Conservation (phyloP, 108 stramenopile genomes). For the Skeletonema marinoi region DNA sequence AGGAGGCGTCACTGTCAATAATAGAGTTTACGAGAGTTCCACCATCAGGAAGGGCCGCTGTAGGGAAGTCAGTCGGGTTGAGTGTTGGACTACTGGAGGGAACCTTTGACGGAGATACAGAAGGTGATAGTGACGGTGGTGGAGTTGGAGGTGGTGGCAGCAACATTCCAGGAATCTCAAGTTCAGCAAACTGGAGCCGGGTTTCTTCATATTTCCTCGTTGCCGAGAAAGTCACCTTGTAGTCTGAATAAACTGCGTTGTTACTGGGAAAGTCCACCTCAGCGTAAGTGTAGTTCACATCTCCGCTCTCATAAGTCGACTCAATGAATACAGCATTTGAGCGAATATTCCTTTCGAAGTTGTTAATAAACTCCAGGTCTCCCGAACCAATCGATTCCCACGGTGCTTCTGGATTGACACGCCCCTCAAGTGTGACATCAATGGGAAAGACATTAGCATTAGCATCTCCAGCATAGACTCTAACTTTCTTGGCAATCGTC, state of each 20-base stretch:
- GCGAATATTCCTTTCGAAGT: background rate
- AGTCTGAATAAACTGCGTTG: slow-evolving; percentile 18
- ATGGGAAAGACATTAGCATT: too few species aligned
- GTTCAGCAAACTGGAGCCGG: background rate
- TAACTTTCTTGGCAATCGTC: slow-evolving; percentile 5
- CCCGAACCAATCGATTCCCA: slow-evolving; percentile 1
- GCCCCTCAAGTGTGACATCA: background rate
- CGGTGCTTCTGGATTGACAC: background rate
- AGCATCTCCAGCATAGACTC: background rate
- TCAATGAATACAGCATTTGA: slow-evolving; percentile 4
- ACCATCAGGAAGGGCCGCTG: background rate
- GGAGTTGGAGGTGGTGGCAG: slow-evolving; percentile 7
- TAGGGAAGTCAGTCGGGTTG: background rate
- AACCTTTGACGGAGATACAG: background rate
- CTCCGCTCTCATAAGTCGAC: slow-evolving; percentile 27
- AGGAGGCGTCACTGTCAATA: background rate
- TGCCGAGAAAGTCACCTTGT: slow-evolving; percentile 12
- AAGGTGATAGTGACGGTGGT: background rate
- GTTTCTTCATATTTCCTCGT: background rate
- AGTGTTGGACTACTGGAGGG: background rate
- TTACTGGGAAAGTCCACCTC: slow-evolving; percentile 18
- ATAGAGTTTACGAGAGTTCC: background rate
- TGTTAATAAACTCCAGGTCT: background rate
- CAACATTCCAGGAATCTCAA: slow-evolving; percentile 12
- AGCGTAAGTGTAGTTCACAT: slow-evolving; percentile 4